Evolutionary conservation across 2,329 filamentous ascomycete genomes (phyloP), one percentile per base, ranked within the genome.

Genomic region (Bipolaris oryzae): DNA sequence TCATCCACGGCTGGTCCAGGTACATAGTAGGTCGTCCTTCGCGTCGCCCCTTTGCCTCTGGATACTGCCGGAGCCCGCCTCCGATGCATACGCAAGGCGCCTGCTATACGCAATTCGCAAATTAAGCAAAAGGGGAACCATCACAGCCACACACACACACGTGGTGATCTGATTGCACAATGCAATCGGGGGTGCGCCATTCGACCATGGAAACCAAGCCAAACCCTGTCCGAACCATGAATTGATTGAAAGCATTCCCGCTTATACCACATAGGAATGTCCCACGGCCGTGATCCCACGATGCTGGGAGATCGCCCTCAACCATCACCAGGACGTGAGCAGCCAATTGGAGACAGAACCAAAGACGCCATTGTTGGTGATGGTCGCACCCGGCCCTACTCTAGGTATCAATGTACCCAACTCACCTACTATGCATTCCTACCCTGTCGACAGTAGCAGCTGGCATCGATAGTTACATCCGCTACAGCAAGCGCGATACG

Each of bases 391-490:
- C 7, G 44, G 20, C 11, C n/a, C 20, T 15, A 25, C 25, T 28
- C 9, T 28, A 10, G 9, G 7, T 18, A 20, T 38, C 15, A 35
- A 35, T 7, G 16, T 10, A 49, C 34, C 38, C 38, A n/a, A 18
- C n/a, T 28, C 9, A 28, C 25, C 9, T 25, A 47, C 35, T 52
- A 57, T 10, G 44, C 25, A 4, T 46, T 37, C 25, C 51, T 53
- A 52, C 58, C 56, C 41, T 49, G 56, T 28, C 70, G 63, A 54
- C 84, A 89, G 65, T 84, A 88, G 63, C 87, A 89, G 4, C 84
- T 87, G 7, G 83, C 78, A 18, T 70, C 76, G 13, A 89, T 79
- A 1, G 78, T 76, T 13, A 89, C 82, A 76, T 90, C 87, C 3
- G 87, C 85, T 47, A 81, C 78, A 3, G 81, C 82, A 60, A 81